phyloP scores from a whole-genome alignment of 2,329 filamentous ascomycete species.

The Stagonosporopsis tanaceti region DNA sequence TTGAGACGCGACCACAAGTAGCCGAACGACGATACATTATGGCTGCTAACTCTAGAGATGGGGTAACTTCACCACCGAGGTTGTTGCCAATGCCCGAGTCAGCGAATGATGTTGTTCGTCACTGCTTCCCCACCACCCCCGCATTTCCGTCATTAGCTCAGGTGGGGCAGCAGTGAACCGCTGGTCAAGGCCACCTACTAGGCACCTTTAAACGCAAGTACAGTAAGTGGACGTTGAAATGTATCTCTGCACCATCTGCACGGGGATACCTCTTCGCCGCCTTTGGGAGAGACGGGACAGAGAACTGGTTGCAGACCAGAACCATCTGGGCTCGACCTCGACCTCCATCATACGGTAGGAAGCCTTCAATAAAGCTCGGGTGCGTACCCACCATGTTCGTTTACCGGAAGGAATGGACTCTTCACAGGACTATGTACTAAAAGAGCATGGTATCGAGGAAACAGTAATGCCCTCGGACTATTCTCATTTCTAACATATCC shows the following conservation, averaged over 20 bases:
- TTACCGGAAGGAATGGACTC: no score
- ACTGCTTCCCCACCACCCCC: conserved; percentile 7
- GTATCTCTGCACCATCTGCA: no score
- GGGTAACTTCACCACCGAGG: conserved; percentile 16
- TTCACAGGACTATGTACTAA: no score
- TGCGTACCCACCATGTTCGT: no score
- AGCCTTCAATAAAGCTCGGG: no score
- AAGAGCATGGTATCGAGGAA: no score
- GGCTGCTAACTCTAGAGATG: conserved; percentile 1
- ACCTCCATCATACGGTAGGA: no score
- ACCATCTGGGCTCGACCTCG: no score
- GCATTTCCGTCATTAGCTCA: conserved; percentile 7
- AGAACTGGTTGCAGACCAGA: no score
- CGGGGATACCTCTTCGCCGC: no score
- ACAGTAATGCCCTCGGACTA: no score
- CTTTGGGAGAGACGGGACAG: no score
- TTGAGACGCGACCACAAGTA: neutral
- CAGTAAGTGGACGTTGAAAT: neutral
- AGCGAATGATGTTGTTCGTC: conserved; percentile 15
- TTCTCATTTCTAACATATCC: neutral
- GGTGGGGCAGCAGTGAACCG: neutral
- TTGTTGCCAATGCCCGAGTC: conserved; percentile 15
- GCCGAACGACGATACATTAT: neutral
- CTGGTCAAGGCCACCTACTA: neutral
- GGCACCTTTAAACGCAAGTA: neutral